Conservation (phyloP, 805 yeast genomes). For the Pichia exigua region DNA sequence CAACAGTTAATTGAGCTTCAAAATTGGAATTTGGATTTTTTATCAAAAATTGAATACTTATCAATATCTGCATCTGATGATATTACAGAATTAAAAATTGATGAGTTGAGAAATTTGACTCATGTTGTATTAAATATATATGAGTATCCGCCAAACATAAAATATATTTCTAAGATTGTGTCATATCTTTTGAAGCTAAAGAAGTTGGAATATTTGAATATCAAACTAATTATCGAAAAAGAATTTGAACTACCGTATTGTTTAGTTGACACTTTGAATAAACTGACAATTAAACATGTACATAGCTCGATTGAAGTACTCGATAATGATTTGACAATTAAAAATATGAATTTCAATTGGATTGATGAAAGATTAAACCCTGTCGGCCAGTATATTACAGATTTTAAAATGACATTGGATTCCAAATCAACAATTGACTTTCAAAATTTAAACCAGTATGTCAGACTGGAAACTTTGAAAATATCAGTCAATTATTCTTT, state of each 20-base stretch:
- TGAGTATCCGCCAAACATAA: constrained; percentile 3
- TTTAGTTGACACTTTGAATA: not conserved
- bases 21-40: not conserved
- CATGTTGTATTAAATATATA: constrained; percentile 2
- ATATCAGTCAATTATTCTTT: constrained; percentile 2
- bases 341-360: constrained; percentile 9
- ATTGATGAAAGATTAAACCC: not conserved
- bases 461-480: not conserved
- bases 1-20: constrained; percentile 1
- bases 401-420: constrained; percentile 3
- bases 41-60: constrained; percentile 1
- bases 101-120: not conserved
- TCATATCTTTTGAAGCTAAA: constrained; percentile 2
- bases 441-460: not conserved
- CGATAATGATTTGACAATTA: constrained; percentile 5
- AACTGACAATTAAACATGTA: not conserved
- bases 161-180: not conserved
- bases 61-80: constrained; percentile 3
- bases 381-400: not conserved
- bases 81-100: not conserved
- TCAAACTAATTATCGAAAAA: constrained; percentile 3
- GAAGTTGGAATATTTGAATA: not conserved
- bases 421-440: constrained; percentile 2
- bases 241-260: constrained; percentile 1
- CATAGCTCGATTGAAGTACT: not conserved